Percentiles rank a stretch among this genome's conserved stretches.
Conservation (phyloP, 2,329 filamentous ascomycete genomes). For the Escovopsis sp. region DNA sequence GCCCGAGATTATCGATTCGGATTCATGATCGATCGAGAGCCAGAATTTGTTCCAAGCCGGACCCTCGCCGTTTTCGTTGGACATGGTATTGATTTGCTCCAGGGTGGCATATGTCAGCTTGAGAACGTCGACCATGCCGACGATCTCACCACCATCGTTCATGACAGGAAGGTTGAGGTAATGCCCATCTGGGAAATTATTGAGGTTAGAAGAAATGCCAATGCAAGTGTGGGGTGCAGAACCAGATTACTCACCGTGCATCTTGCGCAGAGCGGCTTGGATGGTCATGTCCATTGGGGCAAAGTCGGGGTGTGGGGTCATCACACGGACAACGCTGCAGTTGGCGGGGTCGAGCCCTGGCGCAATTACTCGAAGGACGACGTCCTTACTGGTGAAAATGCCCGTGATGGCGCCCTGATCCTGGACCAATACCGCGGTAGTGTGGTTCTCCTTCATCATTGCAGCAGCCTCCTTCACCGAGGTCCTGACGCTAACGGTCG, state of each 20-base stretch:
- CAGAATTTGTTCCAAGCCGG: constrained; percentile 99
- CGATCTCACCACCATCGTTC: constrained; percentile 93
- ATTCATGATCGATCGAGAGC: constrained; percentile 88
- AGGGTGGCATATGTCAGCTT: constrained; percentile 97
- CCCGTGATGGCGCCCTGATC: constrained; percentile 95
- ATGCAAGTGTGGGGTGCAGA: constrained; percentile 3
- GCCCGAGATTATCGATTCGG: constrained; percentile 91
- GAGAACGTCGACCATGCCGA: constrained; percentile 97
- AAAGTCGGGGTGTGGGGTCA: constrained; percentile 98
- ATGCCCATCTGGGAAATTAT: constrained; percentile 58
- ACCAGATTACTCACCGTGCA: constrained; percentile 62
- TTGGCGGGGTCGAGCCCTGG: constrained; percentile 86
- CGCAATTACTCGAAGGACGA: constrained; percentile 93
- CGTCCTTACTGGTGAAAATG: constrained; percentile 99
- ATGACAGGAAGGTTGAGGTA: constrained; percentile 97
- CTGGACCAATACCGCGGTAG: constrained; percentile 88
- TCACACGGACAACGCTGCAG: constrained; percentile 95
- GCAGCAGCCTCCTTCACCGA: constrained; percentile 91
- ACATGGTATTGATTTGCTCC: constrained; percentile 96
- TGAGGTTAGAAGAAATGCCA: not conserved
- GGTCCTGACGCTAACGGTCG: constrained; percentile 87
- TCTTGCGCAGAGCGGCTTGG: constrained; percentile 92
- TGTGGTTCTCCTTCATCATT: constrained; percentile 98
- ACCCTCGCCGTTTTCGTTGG: constrained; percentile 73
- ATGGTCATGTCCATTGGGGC: constrained; percentile 98